Evolutionary conservation across 352 stramenopile genomes (phyloP).

Genomic region (Globisporangium orthogonon): DNA sequence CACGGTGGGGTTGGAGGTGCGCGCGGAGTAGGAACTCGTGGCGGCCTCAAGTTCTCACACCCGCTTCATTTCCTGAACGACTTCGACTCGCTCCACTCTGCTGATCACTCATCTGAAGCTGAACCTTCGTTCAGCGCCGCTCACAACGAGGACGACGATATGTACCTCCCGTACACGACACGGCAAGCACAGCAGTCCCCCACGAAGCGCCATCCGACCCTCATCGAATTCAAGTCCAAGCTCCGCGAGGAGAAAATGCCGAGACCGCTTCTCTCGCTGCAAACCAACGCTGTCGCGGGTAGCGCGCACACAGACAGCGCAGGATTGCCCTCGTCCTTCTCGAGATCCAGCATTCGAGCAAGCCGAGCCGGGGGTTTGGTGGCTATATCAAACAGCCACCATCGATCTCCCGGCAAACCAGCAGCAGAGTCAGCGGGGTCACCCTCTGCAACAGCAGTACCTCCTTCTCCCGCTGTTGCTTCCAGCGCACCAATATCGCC

Average conservation of each 20-base stretch:
- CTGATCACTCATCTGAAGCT: background rate
- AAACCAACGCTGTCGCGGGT: background rate
- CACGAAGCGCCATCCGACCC: slow-evolving; percentile 32
- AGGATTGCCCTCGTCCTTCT: background rate
- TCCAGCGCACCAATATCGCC: background rate
- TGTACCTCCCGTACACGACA: slow-evolving; percentile 71
- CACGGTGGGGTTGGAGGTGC: background rate
- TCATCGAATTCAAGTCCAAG: slow-evolving; percentile 36
- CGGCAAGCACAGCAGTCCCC: slow-evolving; percentile 35
- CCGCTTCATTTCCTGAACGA: background rate
- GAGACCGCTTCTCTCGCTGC: slow-evolving; percentile 20
- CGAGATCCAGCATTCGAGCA: slow-evolving; percentile 4
- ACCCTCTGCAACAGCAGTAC: background rate
- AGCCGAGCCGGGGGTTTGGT: background rate
- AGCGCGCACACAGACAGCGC: background rate
- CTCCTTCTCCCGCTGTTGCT: background rate
- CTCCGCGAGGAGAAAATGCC: slow-evolving; percentile 38
- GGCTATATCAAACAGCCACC: background rate
- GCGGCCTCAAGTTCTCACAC: background rate
- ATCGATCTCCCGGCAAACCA: background rate
- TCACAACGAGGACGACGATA: background rate
- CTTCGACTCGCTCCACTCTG: background rate
- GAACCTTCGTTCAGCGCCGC: background rate
- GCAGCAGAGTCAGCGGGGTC: background rate
- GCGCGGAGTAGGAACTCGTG: background rate